These are phyloP conservation scores for Silene conica DNA, from an alignment of 148 eudicot species.

Conservation along the genomic window DNA sequence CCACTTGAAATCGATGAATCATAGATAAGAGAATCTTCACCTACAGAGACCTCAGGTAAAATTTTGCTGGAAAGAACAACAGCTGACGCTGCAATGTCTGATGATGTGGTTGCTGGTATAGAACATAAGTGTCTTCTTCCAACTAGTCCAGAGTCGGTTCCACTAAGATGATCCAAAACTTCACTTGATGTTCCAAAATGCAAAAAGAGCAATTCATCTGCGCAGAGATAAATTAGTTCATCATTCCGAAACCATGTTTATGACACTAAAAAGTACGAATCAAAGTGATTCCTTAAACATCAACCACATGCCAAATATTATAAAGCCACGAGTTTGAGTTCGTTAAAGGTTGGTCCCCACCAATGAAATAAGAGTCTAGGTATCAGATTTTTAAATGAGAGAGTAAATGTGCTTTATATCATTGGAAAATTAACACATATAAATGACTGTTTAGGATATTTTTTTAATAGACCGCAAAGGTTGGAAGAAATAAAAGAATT, in stretches of 20 bases:
- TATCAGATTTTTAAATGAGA: background rate
- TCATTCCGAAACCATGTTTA: background rate
- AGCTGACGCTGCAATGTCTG: conserved; percentile 94
- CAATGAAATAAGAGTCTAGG: background rate
- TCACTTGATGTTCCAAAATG: conserved; percentile 99
- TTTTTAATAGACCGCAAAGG: background rate
- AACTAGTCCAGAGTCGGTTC: conserved; percentile 61
- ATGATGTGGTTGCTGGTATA: conserved; percentile 86
- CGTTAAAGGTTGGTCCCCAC: background rate
- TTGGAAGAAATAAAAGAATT: background rate
- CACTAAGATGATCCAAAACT: conserved; percentile 87
- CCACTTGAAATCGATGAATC: conserved; percentile 80
- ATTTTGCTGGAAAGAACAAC: conserved; percentile 78
- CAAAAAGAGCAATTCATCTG: conserved; percentile 86
- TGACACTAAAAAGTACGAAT: background rate
- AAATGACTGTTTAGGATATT: background rate
- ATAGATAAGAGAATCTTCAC: conserved; percentile 91
- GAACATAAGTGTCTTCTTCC: conserved; percentile 93
- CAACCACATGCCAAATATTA: background rate
- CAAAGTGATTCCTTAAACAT: background rate
- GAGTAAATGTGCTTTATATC: background rate
- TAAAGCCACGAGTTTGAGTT: background rate
- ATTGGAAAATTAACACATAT: background rate
- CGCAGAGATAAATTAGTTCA: conserved; percentile 12
- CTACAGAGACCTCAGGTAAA: conserved; percentile 76